Evolutionary conservation across 116 monocot genomes (phyloP).

Genomic region (Cymodocea nodosa): DNA sequence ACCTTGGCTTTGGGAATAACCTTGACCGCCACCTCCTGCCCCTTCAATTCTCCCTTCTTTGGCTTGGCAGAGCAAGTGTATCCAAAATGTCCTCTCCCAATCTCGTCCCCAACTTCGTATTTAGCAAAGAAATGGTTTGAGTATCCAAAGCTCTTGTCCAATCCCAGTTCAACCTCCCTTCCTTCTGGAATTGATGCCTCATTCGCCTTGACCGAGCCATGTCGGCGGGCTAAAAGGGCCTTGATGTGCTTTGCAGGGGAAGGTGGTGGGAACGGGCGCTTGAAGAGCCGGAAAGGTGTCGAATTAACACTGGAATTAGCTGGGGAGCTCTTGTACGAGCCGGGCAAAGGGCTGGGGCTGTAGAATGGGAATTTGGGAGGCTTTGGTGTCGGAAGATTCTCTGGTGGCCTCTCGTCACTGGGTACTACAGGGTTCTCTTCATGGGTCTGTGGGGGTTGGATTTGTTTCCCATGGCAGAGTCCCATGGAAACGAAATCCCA

Average conservation of each 20-base stretch:
- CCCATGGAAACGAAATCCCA: slow-evolving; percentile 49
- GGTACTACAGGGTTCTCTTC: slow-evolving; percentile 6
- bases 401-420: slow-evolving; percentile 14
- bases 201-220: slow-evolving; percentile 72
- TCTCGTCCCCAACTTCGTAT: slow-evolving; percentile 75
- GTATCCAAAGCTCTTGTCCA: slow-evolving; percentile 81
- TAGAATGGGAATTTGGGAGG: slow-evolving; percentile 43
- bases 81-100: slow-evolving; percentile 88
- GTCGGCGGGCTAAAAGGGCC: slow-evolving; percentile 65
- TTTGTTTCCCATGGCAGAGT: slow-evolving; percentile 71
- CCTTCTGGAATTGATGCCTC: slow-evolving; percentile 74
- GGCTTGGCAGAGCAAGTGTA: slow-evolving; percentile 62
- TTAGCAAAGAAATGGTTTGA: slow-evolving; percentile 64
- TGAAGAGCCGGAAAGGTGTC: slow-evolving; percentile 63
- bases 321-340: slow-evolving; percentile 64
- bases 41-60: slow-evolving; percentile 91
- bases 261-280: slow-evolving; percentile 81
- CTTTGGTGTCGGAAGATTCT: slow-evolving; percentile 17
- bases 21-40: slow-evolving; percentile 83
- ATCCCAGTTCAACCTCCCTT: slow-evolving; percentile 37
- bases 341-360: slow-evolving; percentile 57
- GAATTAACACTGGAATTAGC: slow-evolving; percentile 44
- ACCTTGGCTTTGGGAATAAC: slow-evolving; percentile 91
- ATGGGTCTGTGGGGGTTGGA: slow-evolving; percentile 14
- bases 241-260: slow-evolving; percentile 98